Evolutionary conservation across 228 moss, liverwort and hornwort species (phyloP).

Genomic region (Sphagnum magellanicum): DNA sequence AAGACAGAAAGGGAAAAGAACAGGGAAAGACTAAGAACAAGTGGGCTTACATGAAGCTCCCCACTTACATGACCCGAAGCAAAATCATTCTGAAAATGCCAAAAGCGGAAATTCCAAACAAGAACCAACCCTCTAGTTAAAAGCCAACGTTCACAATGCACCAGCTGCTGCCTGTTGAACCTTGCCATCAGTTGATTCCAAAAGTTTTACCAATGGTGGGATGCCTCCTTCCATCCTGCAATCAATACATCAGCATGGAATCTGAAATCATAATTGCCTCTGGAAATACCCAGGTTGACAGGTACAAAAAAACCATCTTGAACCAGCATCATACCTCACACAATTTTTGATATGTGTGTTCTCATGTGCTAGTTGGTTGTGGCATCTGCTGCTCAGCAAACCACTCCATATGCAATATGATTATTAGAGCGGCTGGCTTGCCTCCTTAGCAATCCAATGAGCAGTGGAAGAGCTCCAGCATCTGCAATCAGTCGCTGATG

Average conservation of each 20-base stretch:
- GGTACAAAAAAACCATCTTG: no score
- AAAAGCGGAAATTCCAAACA: no score
- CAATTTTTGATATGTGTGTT: conserved; percentile 93
- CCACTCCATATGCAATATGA: conserved; percentile 86
- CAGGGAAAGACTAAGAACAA: no score
- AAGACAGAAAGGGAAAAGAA: no score
- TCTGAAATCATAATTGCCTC: neutral
- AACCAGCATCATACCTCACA: conserved; percentile 50
- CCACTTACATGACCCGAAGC: no score
- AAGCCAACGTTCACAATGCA: conserved; percentile 86
- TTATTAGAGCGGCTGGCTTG: conserved; percentile 57
- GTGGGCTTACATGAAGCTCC: no score
- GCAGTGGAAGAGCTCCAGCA: conserved; percentile 78
- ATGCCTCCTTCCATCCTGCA: conserved; percentile 93
- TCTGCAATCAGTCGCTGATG: conserved; percentile 97
- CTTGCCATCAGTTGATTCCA: conserved; percentile 91
- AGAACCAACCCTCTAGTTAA: conserved; percentile 3
- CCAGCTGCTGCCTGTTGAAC: conserved; percentile 97
- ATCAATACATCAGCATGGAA: neutral
- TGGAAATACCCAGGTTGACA: no score
- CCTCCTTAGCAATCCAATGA: conserved; percentile 72
- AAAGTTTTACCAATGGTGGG: conserved; percentile 83
- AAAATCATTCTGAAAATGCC: no score
- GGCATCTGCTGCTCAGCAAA: conserved; percentile 92
- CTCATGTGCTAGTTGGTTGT: conserved; percentile 97